Conservation (phyloP, 2,329 filamentous ascomycete genomes). For the Paecilomyces sp. region DNA sequence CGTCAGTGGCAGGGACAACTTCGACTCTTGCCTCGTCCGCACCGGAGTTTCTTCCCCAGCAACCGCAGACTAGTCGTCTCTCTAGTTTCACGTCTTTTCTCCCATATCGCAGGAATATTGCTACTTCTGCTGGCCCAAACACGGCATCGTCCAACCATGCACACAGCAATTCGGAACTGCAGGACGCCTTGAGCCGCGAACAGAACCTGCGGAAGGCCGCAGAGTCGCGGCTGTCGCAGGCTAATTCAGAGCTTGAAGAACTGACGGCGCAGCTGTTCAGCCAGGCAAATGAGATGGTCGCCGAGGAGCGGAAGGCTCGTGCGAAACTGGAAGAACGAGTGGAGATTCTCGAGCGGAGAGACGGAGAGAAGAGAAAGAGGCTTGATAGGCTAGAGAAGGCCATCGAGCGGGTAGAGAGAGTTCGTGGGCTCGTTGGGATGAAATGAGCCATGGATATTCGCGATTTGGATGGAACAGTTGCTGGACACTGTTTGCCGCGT, state of each 20-base stretch:
- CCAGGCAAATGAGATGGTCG: conserved; percentile 62
- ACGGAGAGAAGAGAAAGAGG: conserved; percentile 44
- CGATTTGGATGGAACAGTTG: neutral
- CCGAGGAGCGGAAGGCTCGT: conserved; percentile 52
- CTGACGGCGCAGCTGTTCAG: conserved; percentile 54
- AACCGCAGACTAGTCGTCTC: conserved; percentile 23
- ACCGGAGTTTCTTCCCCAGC: conserved; percentile 19
- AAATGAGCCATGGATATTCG: neutral
- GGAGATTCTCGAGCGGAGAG: conserved; percentile 38
- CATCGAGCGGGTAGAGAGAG: conserved; percentile 51
- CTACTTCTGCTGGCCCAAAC: conserved; percentile 17
- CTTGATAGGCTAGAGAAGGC: conserved; percentile 51
- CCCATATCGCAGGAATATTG: conserved; percentile 23
- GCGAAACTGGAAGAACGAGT: conserved; percentile 45
- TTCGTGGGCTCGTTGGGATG: conserved; percentile 45
- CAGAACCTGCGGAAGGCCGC: conserved; percentile 50
- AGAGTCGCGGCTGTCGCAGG: conserved; percentile 47
- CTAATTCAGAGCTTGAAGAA: conserved; percentile 55
- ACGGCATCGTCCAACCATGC: conserved; percentile 14
- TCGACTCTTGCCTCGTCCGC: conserved; percentile 15
- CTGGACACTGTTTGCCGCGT: neutral
- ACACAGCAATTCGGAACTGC: conserved; percentile 36
- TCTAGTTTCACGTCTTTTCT: conserved; percentile 31
- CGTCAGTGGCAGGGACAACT: conserved; percentile 27
- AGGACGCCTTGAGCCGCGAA: conserved; percentile 49